A percentile compares a stretch with the other conserved stretches of the same genome.
Evolutionary conservation across 305 asterid genomes (phyloP).

Genomic region (Solanum hybrid): DNA sequence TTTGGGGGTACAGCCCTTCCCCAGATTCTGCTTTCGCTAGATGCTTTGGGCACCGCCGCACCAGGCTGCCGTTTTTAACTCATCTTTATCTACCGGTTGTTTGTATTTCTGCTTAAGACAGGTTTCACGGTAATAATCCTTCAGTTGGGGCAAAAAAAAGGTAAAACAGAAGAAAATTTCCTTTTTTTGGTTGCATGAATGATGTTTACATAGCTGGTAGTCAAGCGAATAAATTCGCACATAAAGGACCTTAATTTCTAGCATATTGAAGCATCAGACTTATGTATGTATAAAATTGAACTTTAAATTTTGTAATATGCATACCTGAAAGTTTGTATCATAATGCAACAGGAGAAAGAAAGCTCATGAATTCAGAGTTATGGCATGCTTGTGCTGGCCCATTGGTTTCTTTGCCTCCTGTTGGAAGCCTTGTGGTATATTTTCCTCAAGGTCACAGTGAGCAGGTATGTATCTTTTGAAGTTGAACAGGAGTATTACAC

Average conservation of each 20-base stretch:
- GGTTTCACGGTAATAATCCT: not conserved
- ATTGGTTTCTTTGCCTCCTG: slow-evolving; percentile 81
- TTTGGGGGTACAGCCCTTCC: not conserved
- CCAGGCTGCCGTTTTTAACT: not conserved
- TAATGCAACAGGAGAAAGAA: slow-evolving; percentile 48
- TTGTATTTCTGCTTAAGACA: not conserved
- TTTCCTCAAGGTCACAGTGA: slow-evolving; percentile 99
- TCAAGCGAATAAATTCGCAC: not conserved
- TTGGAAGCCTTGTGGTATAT: slow-evolving; percentile 87
- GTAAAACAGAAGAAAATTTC: not conserved
- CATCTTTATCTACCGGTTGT: not conserved
- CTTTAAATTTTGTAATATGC: not conserved
- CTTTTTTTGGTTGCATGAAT: not conserved
- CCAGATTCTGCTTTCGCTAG: not conserved
- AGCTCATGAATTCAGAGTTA: slow-evolving; percentile 79
- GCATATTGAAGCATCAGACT: not conserved
- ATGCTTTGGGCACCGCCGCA: not conserved
- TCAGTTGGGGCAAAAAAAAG: not conserved
- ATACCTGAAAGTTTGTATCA: not conserved
- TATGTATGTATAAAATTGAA: not conserved
- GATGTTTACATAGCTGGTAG: not conserved
- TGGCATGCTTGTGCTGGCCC: slow-evolving; percentile 99
- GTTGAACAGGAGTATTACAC: not conserved
- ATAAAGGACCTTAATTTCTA: not conserved
- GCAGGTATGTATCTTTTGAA: slow-evolving; percentile 41